Conservation (phyloP, 352 stramenopile genomes). For the Plasmopara muralis region DNA sequence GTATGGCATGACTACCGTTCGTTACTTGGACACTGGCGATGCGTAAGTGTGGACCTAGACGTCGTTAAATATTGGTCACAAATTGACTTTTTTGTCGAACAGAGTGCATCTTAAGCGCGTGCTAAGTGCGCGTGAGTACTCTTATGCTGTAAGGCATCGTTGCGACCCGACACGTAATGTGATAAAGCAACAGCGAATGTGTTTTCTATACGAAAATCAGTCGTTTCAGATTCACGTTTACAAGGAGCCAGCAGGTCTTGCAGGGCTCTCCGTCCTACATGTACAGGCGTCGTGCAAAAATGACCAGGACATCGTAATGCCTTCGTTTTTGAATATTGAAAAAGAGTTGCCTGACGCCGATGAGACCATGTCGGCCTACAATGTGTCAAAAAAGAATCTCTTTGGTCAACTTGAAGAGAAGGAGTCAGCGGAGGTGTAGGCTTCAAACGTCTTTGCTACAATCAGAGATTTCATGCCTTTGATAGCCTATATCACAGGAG, state of each 20-base stretch:
- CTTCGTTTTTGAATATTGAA: conserved; percentile 65
- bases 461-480: conserved; percentile 10
- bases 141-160: conserved; percentile 76
- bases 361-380: conserved; percentile 73
- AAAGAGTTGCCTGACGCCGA: conserved; percentile 51
- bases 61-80: not conserved
- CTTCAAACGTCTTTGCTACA: conserved; percentile 9
- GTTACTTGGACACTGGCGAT: conserved; percentile 69
- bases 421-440: conserved; percentile 18
- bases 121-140: conserved; percentile 75
- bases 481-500: no score
- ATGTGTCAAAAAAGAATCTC: conserved; percentile 58
- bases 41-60: conserved; percentile 33
- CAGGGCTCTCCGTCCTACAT: conserved; percentile 60
- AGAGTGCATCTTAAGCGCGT: conserved; percentile 82
- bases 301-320: conserved; percentile 54
- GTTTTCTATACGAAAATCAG: conserved; percentile 82
- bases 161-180: conserved; percentile 56
- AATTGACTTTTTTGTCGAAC: conserved; percentile 1
- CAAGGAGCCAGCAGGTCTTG: conserved; percentile 65
- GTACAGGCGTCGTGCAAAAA: conserved; percentile 66
- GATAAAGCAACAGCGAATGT: conserved; percentile 86
- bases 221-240: conserved; percentile 85
- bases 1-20: conserved; percentile 84
- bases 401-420: conserved; percentile 6